Conservation (phyloP, 495 filamentous ascomycete genomes). For the Podospora tetraspora region DNA sequence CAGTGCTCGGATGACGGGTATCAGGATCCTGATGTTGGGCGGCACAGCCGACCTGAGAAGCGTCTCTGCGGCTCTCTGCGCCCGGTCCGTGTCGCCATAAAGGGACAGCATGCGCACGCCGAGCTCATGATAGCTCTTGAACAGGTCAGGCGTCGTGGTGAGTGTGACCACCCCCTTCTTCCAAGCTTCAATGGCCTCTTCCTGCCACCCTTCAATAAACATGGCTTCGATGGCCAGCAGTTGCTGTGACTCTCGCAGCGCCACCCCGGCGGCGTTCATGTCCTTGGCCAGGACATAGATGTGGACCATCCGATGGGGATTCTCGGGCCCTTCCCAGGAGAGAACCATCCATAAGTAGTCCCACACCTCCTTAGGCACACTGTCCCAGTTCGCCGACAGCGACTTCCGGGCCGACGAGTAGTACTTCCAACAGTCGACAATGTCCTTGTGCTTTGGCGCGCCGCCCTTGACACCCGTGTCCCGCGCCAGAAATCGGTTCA, state of each 20-base stretch:
- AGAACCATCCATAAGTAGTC: constrained; percentile 50
- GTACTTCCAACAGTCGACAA: constrained; percentile 39
- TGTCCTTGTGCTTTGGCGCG: constrained; percentile 24
- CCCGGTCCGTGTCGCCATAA: constrained; percentile 55
- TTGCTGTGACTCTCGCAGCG: constrained; percentile 51
- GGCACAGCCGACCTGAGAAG: constrained; percentile 49
- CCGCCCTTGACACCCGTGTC: constrained; percentile 28
- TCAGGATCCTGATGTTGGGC: constrained; percentile 52
- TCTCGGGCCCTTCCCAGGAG: constrained; percentile 31
- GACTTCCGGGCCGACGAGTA: constrained; percentile 41
- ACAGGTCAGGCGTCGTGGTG: constrained; percentile 46
- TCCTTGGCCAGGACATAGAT: constrained; percentile 58
- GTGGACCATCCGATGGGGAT: constrained; percentile 53
- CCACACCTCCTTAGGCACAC: constrained; percentile 50
- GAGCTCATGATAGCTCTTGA: constrained; percentile 58
- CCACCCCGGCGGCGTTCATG: constrained; percentile 49
- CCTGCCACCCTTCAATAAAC: constrained; percentile 53
- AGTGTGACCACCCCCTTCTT: constrained; percentile 51
- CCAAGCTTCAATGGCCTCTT: constrained; percentile 60
- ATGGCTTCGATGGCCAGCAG: constrained; percentile 61
- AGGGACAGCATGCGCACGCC: constrained; percentile 63
- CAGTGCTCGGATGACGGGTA: constrained; percentile 58
- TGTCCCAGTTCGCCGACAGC: constrained; percentile 39
- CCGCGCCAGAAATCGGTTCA: constrained; percentile 27
- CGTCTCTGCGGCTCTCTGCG: constrained; percentile 55